These are phyloP conservation scores for Trametes polyzona DNA, from an alignment of 1,284 basidiomycete species.

Conservation along the genomic window DNA sequence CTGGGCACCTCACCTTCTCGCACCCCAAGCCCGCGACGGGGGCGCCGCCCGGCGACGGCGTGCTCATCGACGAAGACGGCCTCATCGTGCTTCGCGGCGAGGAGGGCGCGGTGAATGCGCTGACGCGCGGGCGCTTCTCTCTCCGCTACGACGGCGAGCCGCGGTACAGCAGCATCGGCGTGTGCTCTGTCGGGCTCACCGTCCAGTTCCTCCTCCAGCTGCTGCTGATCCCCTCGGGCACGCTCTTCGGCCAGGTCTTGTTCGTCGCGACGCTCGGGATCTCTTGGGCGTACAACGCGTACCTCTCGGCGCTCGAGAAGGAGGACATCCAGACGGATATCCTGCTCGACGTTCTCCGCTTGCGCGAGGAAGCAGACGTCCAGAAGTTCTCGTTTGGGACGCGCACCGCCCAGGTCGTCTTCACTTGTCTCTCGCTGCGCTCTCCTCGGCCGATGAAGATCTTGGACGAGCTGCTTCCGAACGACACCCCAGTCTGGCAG, in stretches of 20 bases:
- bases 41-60: constrained; percentile 23
- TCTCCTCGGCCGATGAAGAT: constrained; percentile 11
- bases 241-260: constrained; percentile 25
- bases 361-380: not conserved
- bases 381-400: constrained; percentile 18
- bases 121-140: constrained; percentile 22
- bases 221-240: constrained; percentile 23
- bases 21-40: constrained; percentile 19
- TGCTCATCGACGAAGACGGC: constrained; percentile 18
- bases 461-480: constrained; percentile 22
- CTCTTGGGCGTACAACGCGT: constrained; percentile 26
- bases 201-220: constrained; percentile 25
- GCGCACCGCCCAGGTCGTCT: constrained; percentile 21
- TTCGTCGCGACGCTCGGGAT: constrained; percentile 22
- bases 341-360: constrained; percentile 13
- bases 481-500: constrained; percentile 24
- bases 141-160: constrained; percentile 16
- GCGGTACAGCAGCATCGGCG: constrained; percentile 15
- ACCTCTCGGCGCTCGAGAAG: constrained; percentile 23
- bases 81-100: constrained; percentile 17
- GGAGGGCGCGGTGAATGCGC: constrained; percentile 21
- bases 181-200: constrained; percentile 20
- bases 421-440: constrained; percentile 13
- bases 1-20: constrained; percentile 17
- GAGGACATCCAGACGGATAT: constrained; percentile 25